phyloP scores from a whole-genome alignment of 1,284 basidiomycete species.

The Fomitopsis palustris region DNA sequence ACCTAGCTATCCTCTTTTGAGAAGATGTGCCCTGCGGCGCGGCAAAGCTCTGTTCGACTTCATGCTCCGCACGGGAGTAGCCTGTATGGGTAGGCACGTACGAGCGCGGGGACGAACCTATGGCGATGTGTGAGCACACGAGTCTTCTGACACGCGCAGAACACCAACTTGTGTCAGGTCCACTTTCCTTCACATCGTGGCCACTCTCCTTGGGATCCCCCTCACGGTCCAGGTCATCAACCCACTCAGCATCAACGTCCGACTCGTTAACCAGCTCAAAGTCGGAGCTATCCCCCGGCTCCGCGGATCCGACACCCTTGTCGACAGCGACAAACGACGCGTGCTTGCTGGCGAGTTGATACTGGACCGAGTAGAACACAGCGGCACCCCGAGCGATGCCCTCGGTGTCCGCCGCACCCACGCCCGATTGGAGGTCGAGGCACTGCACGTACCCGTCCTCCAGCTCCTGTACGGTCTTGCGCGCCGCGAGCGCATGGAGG shows the following conservation, averaged over 20 bases:
- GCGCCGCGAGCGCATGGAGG: conserved; percentile 53
- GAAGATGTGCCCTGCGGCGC: too few species aligned
- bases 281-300: background rate
- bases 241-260: background rate
- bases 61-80: background rate
- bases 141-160: too few species aligned
- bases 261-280: background rate
- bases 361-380: conserved; percentile 44
- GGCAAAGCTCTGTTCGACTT: background rate
- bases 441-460: conserved; percentile 26
- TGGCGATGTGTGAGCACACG: too few species aligned
- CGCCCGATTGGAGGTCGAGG: background rate
- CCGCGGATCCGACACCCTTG: background rate
- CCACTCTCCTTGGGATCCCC: too few species aligned
- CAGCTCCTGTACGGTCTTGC: conserved; percentile 46
- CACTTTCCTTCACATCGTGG: too few species aligned
- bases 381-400: conserved; percentile 42
- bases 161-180: too few species aligned
- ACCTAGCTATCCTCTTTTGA: too few species aligned
- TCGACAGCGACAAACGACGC: conserved; percentile 59
- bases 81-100: too few species aligned
- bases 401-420: background rate
- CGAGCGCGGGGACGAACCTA: too few species aligned
- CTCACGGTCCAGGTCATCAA: background rate
- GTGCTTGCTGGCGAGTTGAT: conserved; percentile 47